phyloP scores from a whole-genome alignment of 768 basidiomycete genomes.

The Pulveroboletus sp. region DNA sequence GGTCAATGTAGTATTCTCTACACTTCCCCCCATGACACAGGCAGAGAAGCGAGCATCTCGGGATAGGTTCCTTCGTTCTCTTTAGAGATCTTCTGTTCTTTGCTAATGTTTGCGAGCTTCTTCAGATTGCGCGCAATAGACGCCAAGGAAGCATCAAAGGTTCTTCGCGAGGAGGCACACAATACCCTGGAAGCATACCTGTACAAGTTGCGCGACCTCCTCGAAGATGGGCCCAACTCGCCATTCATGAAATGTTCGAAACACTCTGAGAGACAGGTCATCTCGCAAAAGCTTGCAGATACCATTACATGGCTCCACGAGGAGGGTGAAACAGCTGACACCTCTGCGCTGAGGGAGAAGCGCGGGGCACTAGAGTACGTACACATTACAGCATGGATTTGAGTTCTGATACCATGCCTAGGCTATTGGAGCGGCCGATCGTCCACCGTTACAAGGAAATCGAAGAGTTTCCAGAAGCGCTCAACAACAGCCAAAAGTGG shows the following conservation, averaged over 20 bases:
- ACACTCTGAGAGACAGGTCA: conserved; percentile 59
- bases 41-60: conserved; percentile 73
- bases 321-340: conserved; percentile 78
- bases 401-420: conserved; percentile 28
- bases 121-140: conserved; percentile 76
- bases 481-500: conserved; percentile 83
- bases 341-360: conserved; percentile 67
- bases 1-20: conserved; percentile 58
- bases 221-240: conserved; percentile 60
- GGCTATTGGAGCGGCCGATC: conserved; percentile 75
- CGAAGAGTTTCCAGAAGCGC: conserved; percentile 74
- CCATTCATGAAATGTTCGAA: conserved; percentile 88
- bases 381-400: not conserved
- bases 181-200: conserved; percentile 91
- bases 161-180: conserved; percentile 80
- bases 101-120: conserved; percentile 5
- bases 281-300: conserved; percentile 65
- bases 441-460: conserved; percentile 87
- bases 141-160: conserved; percentile 68
- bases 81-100: not conserved
- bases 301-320: conserved; percentile 82
- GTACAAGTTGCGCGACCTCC: conserved; percentile 84
- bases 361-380: conserved; percentile 80
- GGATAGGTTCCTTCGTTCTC: conserved; percentile 50
- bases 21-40: conserved; percentile 67